A percentile compares a stretch with the other conserved stretches of the same genome.
Conservation (phyloP, 495 filamentous ascomycete species). For the Neurospora sp. region DNA sequence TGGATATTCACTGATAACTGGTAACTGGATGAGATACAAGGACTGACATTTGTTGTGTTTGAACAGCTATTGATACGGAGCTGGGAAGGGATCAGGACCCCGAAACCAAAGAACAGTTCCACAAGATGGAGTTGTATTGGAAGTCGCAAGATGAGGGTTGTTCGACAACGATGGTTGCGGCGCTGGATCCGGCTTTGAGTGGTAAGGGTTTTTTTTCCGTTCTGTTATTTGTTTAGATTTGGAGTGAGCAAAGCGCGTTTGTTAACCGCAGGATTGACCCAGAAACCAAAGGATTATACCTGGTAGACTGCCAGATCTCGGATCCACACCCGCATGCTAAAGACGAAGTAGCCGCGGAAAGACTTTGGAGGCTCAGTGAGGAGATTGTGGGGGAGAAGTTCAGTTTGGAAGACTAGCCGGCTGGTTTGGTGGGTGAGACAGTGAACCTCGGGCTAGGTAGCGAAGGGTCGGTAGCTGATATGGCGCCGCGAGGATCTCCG, state of each 20-base stretch:
- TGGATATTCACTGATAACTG: no score
- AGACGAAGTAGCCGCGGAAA: constrained; percentile 35
- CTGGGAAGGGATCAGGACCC: constrained; percentile 33
- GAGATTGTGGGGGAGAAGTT: constrained; percentile 37
- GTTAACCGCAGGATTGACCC: constrained; percentile 1
- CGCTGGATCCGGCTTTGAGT: constrained; percentile 42
- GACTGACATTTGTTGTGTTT: background rate
- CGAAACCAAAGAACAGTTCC: constrained; percentile 27
- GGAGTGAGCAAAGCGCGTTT: background rate
- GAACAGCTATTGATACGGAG: constrained; percentile 24
- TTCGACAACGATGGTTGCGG: constrained; percentile 49
- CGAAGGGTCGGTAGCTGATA: no score
- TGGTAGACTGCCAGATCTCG: constrained; percentile 31
- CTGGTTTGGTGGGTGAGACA: background rate
- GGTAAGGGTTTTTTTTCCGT: constrained; percentile 18
- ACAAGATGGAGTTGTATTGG: constrained; percentile 31
- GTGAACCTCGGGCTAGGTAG: background rate
- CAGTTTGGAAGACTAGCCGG: background rate
- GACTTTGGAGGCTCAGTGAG: constrained; percentile 42
- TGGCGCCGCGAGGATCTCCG: no score
- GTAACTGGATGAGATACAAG: no score
- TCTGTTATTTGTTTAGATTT: background rate
- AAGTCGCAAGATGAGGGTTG: constrained; percentile 44
- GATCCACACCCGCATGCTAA: constrained; percentile 12
- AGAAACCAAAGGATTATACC: constrained; percentile 31